Evolutionary conservation across 1,284 basidiomycete species (phyloP).

Genomic region (Cutaneotrichosporon spelunceum): DNA sequence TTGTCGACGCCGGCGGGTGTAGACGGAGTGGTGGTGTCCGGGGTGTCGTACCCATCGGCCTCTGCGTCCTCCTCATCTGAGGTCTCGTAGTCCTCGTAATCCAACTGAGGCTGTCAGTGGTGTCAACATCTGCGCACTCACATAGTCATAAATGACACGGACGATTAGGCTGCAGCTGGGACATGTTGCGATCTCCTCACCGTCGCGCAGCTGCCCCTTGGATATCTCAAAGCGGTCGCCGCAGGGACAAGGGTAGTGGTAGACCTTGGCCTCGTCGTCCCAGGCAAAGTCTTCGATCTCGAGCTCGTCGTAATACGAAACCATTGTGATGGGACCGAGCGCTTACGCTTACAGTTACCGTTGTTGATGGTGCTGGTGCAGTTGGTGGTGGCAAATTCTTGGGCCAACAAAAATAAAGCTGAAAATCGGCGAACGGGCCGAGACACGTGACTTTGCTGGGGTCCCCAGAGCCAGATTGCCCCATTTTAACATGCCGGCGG

Average conservation of each 20-base stretch:
- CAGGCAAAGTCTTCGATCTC: slow-evolving; percentile 95
- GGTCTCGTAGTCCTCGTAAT: slow-evolving; percentile 52
- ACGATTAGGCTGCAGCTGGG: slow-evolving; percentile 94
- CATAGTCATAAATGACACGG: slow-evolving; percentile 90
- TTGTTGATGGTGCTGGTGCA: neutral
- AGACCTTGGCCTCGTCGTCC: slow-evolving; percentile 77
- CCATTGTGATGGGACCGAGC: slow-evolving; percentile 26
- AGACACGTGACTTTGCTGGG: neutral
- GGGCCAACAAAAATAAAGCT: neutral
- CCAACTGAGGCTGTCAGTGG: slow-evolving; percentile 37
- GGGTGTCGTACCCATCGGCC: slow-evolving; percentile 11
- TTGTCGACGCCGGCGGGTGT: neutral
- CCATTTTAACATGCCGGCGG: neutral
- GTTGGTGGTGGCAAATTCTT: neutral
- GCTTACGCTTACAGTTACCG: neutral
- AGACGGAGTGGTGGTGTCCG: slow-evolving; percentile 13
- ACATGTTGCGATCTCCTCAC: slow-evolving; percentile 94
- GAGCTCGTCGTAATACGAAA: slow-evolving; percentile 55
- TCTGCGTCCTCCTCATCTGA: slow-evolving; percentile 42
- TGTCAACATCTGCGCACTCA: slow-evolving; percentile 54
- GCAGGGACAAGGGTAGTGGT: slow-evolving; percentile 96
- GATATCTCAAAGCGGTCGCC: slow-evolving; percentile 98
- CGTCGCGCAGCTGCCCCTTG: slow-evolving; percentile 76
- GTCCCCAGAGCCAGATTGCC: neutral
- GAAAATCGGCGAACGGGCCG: neutral